Evolutionary conservation across 2,329 filamentous ascomycete species (phyloP), one percentile per base, ranked within the genome.

Genomic region (Colletotrichum lupini): DNA sequence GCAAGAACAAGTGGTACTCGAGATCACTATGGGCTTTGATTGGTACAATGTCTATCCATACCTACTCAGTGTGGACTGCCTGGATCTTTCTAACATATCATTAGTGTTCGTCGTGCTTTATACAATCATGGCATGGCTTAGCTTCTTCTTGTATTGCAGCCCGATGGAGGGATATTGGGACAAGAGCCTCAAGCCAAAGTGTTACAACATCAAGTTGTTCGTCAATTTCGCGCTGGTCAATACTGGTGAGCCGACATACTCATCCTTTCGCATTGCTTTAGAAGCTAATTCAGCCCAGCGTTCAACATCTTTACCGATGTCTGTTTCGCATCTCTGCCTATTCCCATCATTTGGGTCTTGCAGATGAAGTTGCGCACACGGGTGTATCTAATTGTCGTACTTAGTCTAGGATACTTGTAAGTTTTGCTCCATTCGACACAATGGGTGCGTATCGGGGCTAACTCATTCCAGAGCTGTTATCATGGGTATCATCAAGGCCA

Each of bases 271-370:
- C 3, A 22, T 22, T 73, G 59, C 7, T 68, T 60, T 14, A 22
- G 12, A 46, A 66, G 12, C 67, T 64, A 16, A 58, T 19, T 19
- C 73, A 73, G 61, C 56, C 74, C 61, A 79, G 81, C 77, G 4
- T 81, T 84, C 77, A 85, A 85, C 68, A 85, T 86, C 52, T 79
- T 81, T 9, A 85, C 84, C n/a, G 84, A 86, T 65, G 78, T 85
- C 8, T 77, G 81, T n/a, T 84, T 86, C 46, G 84, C 83, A 0
- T 80, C 82, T 1, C 77, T 86, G 22, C 84, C 85, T 1, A 78
- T 85, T 1, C 82, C 83, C 3, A 80, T 86, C 67, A 83, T 86
- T 61, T 83, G 82, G 80, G 76, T 77, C 7, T 76, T 85, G n/a
- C 81, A 85, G 67, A 80, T 84, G 77, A 83, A 82, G 75, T 76